Percentiles rank a stretch among this genome's conserved stretches.
Conservation (phyloP, 345 rosid genomes). For the Nephelium lappaceum region DNA sequence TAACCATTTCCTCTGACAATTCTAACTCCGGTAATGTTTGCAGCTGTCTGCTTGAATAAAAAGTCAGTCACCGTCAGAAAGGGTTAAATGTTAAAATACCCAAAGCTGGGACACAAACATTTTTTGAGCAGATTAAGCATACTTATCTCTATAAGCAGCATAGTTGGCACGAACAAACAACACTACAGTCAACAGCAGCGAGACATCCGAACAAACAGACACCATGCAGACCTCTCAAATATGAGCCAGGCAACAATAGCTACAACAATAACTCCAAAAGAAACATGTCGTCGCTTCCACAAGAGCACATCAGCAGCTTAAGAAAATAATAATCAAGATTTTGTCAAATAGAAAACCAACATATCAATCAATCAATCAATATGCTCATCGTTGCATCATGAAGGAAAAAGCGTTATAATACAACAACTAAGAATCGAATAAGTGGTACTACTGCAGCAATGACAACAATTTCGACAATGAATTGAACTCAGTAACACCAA, state of each 20-base stretch:
- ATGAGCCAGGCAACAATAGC: conserved; percentile 89
- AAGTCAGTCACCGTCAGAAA: conserved; percentile 7
- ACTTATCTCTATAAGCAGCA: conserved; percentile 68
- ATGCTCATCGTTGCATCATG: neutral
- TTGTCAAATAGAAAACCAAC: neutral
- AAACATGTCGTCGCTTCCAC: conserved; percentile 69
- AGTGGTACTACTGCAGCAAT: neutral
- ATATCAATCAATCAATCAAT: neutral
- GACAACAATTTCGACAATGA: neutral
- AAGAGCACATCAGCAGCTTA: conserved; percentile 77
- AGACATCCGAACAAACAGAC: conserved; percentile 77
- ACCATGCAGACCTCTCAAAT: conserved; percentile 76
- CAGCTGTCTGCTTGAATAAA: conserved; percentile 36
- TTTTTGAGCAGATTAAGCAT: conserved; percentile 6
- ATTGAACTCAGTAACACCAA: neutral
- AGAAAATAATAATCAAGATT: conserved; percentile 9
- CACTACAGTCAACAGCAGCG: conserved; percentile 58
- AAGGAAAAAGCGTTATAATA: neutral
- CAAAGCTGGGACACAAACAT: neutral
- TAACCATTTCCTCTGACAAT: conserved; percentile 64
- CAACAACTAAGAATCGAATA: neutral
- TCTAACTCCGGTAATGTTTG: conserved; percentile 48
- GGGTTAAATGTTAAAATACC: neutral
- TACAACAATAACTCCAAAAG: conserved; percentile 64
- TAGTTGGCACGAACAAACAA: conserved; percentile 59